Conservation (phyloP, 352 stramenopile species). For the Pythium phragmitis region DNA sequence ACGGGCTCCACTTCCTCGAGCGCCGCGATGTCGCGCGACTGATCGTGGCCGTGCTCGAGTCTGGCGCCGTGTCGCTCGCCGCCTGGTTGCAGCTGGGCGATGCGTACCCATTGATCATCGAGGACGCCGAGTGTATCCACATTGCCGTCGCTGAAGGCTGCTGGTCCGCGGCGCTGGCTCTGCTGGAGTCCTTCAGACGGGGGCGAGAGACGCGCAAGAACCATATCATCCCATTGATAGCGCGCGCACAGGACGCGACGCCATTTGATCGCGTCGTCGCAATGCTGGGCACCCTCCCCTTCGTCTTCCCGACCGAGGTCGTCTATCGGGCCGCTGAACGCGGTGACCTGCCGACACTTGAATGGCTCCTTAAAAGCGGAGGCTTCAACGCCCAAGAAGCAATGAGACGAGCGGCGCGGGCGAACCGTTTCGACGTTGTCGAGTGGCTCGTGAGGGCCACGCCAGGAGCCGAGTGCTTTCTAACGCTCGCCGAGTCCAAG, state of each 20-base stretch:
- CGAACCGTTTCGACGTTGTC: background rate
- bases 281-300: background rate
- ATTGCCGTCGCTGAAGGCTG: background rate
- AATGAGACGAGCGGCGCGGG: background rate
- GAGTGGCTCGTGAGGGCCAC: background rate
- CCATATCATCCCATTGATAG: background rate
- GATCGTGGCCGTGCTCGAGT: constrained; percentile 6
- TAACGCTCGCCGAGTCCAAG: background rate
- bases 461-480: background rate
- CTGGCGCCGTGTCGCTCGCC: background rate
- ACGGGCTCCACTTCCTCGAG: constrained; percentile 4
- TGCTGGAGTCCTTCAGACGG: background rate
- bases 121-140: constrained; percentile 8
- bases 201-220: background rate
- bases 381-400: background rate
- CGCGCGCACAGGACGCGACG: background rate
- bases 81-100: constrained; percentile 4
- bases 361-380: background rate
- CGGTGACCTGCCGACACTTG: background rate
- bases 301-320: background rate
- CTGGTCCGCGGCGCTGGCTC: too few relatives aligned
- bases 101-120: background rate
- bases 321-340: background rate
- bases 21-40: constrained; percentile 9
- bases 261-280: background rate